Evolutionary conservation across 371 early-diverging fungal species (phyloP).

Genomic region (Fennellomyces sp.): DNA sequence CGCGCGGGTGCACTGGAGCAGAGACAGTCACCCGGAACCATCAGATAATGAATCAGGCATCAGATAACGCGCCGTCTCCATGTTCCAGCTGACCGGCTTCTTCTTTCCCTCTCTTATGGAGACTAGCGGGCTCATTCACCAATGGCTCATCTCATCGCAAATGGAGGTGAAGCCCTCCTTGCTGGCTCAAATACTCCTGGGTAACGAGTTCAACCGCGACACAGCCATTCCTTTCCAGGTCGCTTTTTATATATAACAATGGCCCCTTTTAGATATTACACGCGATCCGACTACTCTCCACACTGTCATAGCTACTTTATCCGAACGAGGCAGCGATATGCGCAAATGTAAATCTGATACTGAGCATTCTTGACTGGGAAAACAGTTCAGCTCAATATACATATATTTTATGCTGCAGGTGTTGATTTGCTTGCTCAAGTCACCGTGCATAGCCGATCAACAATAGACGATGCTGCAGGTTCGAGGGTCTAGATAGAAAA

Average conservation of each 20-base stretch:
- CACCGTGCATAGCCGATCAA: slow-evolving; percentile 26
- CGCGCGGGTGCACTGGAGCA: no score
- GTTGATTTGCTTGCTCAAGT: slow-evolving; percentile 31
- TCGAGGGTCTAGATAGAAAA: slow-evolving; percentile 6
- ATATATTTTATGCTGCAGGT: slow-evolving; percentile 15
- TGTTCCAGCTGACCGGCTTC: no score
- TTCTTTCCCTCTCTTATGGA: slow-evolving; percentile 7
- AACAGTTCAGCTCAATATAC: neutral
- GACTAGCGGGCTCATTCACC: slow-evolving; percentile 16
- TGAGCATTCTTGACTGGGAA: neutral
- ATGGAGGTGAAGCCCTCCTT: slow-evolving; percentile 32
- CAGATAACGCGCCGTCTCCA: no score
- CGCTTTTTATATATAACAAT: neutral
- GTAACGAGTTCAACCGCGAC: slow-evolving; percentile 24
- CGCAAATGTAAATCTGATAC: slow-evolving; percentile 17
- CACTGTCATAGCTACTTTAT: slow-evolving; percentile 15
- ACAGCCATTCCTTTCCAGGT: slow-evolving; percentile 15
- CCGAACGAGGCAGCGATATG: slow-evolving; percentile 13
- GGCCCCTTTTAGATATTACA: slow-evolving; percentile 3
- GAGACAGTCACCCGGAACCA: no score
- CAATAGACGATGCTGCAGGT: slow-evolving; percentile 25
- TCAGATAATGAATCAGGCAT: no score
- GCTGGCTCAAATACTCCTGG: slow-evolving; percentile 30
- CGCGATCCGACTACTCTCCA: slow-evolving; percentile 14
- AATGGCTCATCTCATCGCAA: slow-evolving; percentile 33